phyloP scores from a whole-genome alignment of 1,284 basidiomycete genomes.

The Cerioporus squamosus region DNA sequence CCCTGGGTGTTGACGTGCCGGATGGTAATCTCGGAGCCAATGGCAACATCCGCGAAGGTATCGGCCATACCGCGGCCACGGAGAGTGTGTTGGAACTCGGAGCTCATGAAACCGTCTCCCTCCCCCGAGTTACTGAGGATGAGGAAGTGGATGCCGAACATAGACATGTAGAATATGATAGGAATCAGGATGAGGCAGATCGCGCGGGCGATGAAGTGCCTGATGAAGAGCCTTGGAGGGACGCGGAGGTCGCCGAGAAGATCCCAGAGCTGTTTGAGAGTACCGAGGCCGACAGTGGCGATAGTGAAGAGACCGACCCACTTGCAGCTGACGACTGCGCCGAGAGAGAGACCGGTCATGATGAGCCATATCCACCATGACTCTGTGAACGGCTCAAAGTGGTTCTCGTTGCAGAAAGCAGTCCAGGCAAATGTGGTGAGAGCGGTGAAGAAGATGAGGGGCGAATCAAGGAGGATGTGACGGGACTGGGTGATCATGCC shows the following conservation, averaged over 20 bases:
- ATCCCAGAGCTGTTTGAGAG: constrained; percentile 88
- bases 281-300: constrained; percentile 88
- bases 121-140: constrained; percentile 91
- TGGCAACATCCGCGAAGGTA: constrained; percentile 89
- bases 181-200: constrained; percentile 90
- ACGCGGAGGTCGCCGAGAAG: constrained; percentile 89
- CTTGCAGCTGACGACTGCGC: constrained; percentile 93
- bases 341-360: constrained; percentile 89
- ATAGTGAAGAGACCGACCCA: constrained; percentile 99
- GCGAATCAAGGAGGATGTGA: constrained; percentile 96
- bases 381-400: constrained; percentile 77
- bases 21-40: constrained; percentile 85
- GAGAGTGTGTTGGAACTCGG: constrained; percentile 96
- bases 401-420: constrained; percentile 92
- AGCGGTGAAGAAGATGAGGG: constrained; percentile 96
- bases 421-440: constrained; percentile 89
- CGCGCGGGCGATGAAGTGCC: constrained; percentile 89
- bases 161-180: constrained; percentile 88
- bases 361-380: constrained; percentile 94
- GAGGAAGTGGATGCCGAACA: constrained; percentile 95
- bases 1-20: constrained; percentile 97
- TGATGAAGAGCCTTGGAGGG: constrained; percentile 73
- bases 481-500: constrained; percentile 95
- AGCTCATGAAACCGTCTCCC: constrained; percentile 99
- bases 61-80: constrained; percentile 91